These are phyloP conservation scores for Trametes sanguinea DNA, from an alignment of 768 basidiomycete genomes.

Conservation along the genomic window DNA sequence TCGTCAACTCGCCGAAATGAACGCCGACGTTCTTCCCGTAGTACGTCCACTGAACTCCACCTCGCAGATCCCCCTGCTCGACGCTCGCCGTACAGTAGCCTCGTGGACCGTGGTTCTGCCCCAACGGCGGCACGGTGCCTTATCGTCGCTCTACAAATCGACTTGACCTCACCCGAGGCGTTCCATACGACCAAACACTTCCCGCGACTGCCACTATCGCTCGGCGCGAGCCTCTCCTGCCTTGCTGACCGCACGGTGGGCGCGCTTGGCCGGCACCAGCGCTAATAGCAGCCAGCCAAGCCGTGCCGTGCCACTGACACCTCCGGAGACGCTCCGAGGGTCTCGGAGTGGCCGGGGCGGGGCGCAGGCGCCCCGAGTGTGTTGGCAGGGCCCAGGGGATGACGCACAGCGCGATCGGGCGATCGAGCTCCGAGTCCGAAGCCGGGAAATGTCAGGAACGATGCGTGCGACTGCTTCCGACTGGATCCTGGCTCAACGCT, in stretches of 20 bases:
- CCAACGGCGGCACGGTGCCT: too few species aligned
- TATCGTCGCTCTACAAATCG: too few species aligned
- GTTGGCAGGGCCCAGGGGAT: not conserved
- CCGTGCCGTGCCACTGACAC: not conserved
- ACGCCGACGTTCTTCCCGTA: constrained; percentile 10
- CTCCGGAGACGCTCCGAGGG: not conserved
- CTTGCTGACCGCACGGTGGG: too few species aligned
- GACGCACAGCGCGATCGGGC: constrained; percentile 8
- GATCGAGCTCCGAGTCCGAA: constrained; percentile 8
- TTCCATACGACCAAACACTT: constrained; percentile 11
- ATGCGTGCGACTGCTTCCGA: not conserved
- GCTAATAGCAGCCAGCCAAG: not conserved
- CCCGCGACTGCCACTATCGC: constrained; percentile 5
- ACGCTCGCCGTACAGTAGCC: constrained; percentile 3
- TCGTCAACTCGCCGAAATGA: constrained; percentile 4
- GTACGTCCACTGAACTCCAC: constrained; percentile 11
- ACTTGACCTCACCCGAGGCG: too few species aligned
- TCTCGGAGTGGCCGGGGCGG: constrained; percentile 8
- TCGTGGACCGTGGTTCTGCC: not conserved
- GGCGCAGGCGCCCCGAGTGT: not conserved
- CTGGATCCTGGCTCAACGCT: not conserved
- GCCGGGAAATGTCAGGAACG: constrained; percentile 6
- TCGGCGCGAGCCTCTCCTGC: not conserved
- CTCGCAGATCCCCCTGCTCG: constrained; percentile 10
- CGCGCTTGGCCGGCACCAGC: too few species aligned